Evolutionary conservation across 441 rosid species (phyloP), one percentile per base, ranked within the genome.

Genomic region (Gossypium schwendimanii): DNA sequence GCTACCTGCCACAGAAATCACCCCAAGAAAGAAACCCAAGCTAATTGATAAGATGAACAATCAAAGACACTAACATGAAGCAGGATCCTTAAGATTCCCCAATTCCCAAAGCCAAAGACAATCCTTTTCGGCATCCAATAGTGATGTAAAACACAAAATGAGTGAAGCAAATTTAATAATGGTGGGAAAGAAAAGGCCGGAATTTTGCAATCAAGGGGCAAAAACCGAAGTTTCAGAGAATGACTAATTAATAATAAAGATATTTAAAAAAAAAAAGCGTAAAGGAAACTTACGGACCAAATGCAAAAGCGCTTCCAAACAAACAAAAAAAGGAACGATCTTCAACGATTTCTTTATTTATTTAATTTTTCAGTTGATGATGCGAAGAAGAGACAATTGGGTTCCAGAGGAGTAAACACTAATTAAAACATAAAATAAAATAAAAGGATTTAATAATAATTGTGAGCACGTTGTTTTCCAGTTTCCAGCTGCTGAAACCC

Each of bases 381-480:
- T 57, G 18, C 2, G 47, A 61, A 61, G 45, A 31, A 15, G 44
- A 75, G 63, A 50, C n/a, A 50, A 50, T 53, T 10, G 33, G 66
- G 67, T 63, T 69, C 67, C 74, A 45, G 54, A 59, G n/a, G 77
- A 69, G 55, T 69, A 77, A 53, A 77, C 77, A 59, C 71, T 44
- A 55, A 31, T 11, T 24, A 33, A 1, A 41, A 62, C 63, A 28
- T 59, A 28, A 12, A 52, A 18, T 58, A 59, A 59, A 57, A 23
- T 1, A 57, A 57, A 52, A 52, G 10, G 20, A 52, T 2, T 52
- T 15, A 15, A 6, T 17, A 15, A 6, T 52, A 52, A 1, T 52
- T 52, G 9, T 26, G 15, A 23, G 62, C 62, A 57, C 62, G 12
- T 53, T 53, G 59, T 53, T 53, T 53, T 53, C 26, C 26, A 18